phyloP scores from a whole-genome alignment of 495 filamentous ascomycete genomes.

The Neurospora tetraspora region DNA sequence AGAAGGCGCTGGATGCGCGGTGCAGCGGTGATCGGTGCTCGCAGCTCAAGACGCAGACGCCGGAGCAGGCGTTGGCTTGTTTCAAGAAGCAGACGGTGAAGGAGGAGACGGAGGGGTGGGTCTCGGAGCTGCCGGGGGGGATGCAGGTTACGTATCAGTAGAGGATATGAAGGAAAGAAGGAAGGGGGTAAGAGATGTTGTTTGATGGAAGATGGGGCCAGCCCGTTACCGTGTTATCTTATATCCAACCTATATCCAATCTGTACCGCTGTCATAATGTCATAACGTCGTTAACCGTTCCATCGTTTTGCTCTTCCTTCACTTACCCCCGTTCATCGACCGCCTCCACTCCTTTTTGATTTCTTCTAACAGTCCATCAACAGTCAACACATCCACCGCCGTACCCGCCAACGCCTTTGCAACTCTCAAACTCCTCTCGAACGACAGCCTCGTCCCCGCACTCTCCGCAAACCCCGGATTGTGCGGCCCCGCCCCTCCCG shows the following conservation, averaged over 20 bases:
- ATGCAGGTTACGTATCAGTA: slow-evolving; percentile 2
- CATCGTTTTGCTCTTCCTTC: neutral
- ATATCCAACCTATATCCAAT: neutral
- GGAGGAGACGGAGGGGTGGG: slow-evolving; percentile 28
- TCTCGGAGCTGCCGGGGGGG: slow-evolving; percentile 8
- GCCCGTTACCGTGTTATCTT: neutral
- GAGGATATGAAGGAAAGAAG: neutral
- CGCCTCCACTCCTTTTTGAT: slow-evolving; percentile 24
- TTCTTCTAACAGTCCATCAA: slow-evolving; percentile 32
- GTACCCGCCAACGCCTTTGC: slow-evolving; percentile 47
- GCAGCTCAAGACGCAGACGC: slow-evolving; percentile 22
- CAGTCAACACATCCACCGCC: slow-evolving; percentile 43
- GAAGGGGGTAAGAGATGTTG: neutral
- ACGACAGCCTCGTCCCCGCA: slow-evolving; percentile 44
- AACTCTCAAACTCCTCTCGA: slow-evolving; percentile 40
- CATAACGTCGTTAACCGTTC: neutral
- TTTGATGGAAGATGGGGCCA: neutral
- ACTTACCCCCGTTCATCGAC: neutral
- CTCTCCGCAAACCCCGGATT: slow-evolving; percentile 49
- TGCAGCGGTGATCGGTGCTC: slow-evolving; percentile 34
- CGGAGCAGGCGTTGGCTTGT: slow-evolving; percentile 23
- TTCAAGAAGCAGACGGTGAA: slow-evolving; percentile 20
- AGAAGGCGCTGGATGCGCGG: slow-evolving; percentile 37
- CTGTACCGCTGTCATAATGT: neutral
- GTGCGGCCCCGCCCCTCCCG: slow-evolving; percentile 43